phyloP scores from a whole-genome alignment of 2,329 filamentous ascomycete species.

The Neonectria faginata region DNA sequence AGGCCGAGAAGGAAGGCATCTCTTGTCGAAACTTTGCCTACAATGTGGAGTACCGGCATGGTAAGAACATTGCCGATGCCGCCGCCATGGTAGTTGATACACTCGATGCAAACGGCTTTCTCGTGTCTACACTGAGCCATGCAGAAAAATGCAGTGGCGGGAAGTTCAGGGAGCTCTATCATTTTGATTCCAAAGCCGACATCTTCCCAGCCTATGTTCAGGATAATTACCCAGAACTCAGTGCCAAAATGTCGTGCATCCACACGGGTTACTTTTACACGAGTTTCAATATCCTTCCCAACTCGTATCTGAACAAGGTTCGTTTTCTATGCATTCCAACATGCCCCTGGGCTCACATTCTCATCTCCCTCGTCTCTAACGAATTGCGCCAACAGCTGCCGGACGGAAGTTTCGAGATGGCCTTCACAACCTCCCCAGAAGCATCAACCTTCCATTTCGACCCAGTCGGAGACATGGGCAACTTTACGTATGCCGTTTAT shows the following conservation, averaged over 20 bases:
- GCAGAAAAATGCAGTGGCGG: slow-evolving; percentile 60
- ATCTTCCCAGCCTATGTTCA: slow-evolving; percentile 60
- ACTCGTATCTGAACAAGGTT: slow-evolving; percentile 61
- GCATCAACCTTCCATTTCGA: slow-evolving; percentile 57
- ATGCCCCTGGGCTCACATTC: not conserved
- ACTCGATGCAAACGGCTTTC: slow-evolving; percentile 60
- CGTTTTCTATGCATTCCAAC: not conserved
- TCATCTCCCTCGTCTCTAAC: not conserved
- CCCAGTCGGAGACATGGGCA: slow-evolving; percentile 59
- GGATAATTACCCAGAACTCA: slow-evolving; percentile 56
- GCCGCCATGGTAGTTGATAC: slow-evolving; percentile 56
- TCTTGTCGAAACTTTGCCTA: slow-evolving; percentile 59
- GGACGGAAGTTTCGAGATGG: slow-evolving; percentile 60
- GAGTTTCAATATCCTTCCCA: slow-evolving; percentile 60
- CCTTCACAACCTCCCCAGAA: slow-evolving; percentile 57
- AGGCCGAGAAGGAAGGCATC: slow-evolving; percentile 53
- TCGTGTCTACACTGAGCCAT: slow-evolving; percentile 64
- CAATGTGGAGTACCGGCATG: slow-evolving; percentile 58
- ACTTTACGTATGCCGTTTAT: slow-evolving; percentile 61
- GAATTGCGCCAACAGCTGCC: slow-evolving; percentile 43
- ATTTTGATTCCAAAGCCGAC: slow-evolving; percentile 65
- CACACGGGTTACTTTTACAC: slow-evolving; percentile 63
- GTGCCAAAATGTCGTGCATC: slow-evolving; percentile 63
- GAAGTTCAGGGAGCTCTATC: slow-evolving; percentile 60
- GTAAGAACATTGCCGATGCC: slow-evolving; percentile 63